phyloP scores from a whole-genome alignment of 2,329 filamentous ascomycete genomes.

The Fonsecaea erecta region DNA sequence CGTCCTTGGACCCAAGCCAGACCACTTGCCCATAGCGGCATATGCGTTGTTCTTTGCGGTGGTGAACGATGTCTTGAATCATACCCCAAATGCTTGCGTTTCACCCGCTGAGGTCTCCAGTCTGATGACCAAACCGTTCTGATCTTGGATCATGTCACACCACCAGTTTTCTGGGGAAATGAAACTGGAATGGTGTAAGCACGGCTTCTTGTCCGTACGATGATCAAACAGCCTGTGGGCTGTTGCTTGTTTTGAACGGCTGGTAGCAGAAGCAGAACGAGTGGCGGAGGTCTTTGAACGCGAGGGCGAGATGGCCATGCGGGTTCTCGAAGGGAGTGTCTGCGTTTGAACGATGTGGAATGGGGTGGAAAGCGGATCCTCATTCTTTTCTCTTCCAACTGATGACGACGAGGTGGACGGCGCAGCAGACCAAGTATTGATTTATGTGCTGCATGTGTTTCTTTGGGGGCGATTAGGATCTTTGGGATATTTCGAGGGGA shows the following conservation, averaged over 20 bases:
- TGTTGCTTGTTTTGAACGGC: no score
- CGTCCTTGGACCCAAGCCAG: constrained; percentile 34
- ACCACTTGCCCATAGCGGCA: constrained; percentile 37
- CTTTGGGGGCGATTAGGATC: no score
- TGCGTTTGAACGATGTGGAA: constrained; percentile 44
- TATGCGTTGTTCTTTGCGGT: constrained; percentile 70
- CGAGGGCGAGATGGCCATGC: constrained; percentile 79
- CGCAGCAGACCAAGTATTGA: neutral
- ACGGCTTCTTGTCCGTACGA: no score
- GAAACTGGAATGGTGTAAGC: no score
- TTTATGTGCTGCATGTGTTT: neutral
- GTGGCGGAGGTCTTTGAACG: constrained; percentile 82
- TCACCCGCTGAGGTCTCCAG: constrained; percentile 57
- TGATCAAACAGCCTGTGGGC: no score
- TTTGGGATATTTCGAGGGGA: no score
- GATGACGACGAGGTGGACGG: neutral
- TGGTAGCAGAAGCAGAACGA: constrained; percentile 80
- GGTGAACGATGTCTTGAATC: constrained; percentile 87
- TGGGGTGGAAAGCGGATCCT: neutral
- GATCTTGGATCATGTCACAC: no score
- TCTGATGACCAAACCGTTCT: constrained; percentile 60
- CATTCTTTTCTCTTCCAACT: neutral
- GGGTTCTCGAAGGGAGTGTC: constrained; percentile 73
- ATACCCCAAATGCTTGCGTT: constrained; percentile 81
- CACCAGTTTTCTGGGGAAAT: no score